Conservation (phyloP, 2,329 filamentous ascomycete genomes). For the Colletotrichum phormii region DNA sequence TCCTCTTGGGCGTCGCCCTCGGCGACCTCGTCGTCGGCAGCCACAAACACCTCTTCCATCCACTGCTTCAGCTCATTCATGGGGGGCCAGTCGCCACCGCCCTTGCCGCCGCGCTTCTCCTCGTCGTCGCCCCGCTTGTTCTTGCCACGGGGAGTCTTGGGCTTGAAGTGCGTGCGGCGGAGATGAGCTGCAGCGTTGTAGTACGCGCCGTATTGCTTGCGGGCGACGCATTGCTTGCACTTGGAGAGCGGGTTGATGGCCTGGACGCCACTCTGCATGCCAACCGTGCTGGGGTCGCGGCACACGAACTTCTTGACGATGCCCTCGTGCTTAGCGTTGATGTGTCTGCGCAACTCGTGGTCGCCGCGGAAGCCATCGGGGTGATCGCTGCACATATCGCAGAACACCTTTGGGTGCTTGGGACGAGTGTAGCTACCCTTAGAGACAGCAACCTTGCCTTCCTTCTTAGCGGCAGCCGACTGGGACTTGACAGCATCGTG, state of each 20-base stretch:
- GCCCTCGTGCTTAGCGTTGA: slow-evolving; percentile 71
- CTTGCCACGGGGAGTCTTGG: slow-evolving; percentile 61
- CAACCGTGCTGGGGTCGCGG: slow-evolving; percentile 60
- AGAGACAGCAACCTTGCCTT: slow-evolving; percentile 55
- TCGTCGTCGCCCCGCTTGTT: slow-evolving; percentile 51
- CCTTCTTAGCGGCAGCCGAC: slow-evolving; percentile 46
- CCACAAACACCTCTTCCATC: slow-evolving; percentile 66
- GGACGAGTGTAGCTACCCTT: slow-evolving; percentile 68
- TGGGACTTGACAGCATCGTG: slow-evolving; percentile 43
- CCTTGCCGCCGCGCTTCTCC: slow-evolving; percentile 66
- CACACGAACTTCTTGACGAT: slow-evolving; percentile 69
- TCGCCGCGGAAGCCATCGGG: slow-evolving; percentile 87
- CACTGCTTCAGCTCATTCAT: slow-evolving; percentile 70
- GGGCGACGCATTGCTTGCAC: slow-evolving; percentile 84
- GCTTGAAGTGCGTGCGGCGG: slow-evolving; percentile 87
- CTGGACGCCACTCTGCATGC: slow-evolving; percentile 55
- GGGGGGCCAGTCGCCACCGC: slow-evolving; percentile 64
- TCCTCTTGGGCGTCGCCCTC: slow-evolving; percentile 35
- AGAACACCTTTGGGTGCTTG: slow-evolving; percentile 78
- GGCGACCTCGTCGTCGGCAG: slow-evolving; percentile 48
- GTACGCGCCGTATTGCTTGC: slow-evolving; percentile 88
- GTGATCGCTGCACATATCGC: slow-evolving; percentile 76
- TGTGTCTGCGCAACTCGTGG: slow-evolving; percentile 81
- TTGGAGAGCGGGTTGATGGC: slow-evolving; percentile 75
- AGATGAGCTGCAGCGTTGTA: slow-evolving; percentile 96